phyloP scores from a whole-genome alignment of 2,329 filamentous ascomycete species.

The Lachnellula subtilissima region DNA sequence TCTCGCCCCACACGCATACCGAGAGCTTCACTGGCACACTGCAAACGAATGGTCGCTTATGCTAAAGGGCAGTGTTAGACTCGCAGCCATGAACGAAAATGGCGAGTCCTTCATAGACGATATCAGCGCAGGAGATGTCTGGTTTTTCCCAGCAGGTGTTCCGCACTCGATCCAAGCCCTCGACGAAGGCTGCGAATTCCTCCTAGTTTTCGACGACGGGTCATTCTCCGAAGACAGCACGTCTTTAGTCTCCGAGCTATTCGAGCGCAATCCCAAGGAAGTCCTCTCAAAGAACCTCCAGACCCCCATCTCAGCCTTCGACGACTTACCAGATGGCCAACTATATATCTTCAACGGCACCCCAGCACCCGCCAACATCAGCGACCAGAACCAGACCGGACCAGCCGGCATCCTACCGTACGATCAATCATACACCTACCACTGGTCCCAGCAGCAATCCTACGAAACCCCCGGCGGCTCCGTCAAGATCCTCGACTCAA shows the following conservation, averaged over 20 bases:
- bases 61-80: slow-evolving; percentile 47
- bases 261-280: slow-evolving; percentile 30
- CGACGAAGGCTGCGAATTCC: slow-evolving; percentile 51
- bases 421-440: slow-evolving; percentile 42
- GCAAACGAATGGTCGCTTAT: slow-evolving; percentile 49
- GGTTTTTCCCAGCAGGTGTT: slow-evolving; percentile 43
- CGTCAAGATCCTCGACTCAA: slow-evolving; percentile 55
- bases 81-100: slow-evolving; percentile 48
- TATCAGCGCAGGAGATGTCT: slow-evolving; percentile 44
- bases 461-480: slow-evolving; percentile 50
- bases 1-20: slow-evolving; percentile 51
- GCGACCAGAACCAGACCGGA: slow-evolving; percentile 42
- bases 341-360: slow-evolving; percentile 52
- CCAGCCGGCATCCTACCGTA: slow-evolving; percentile 38
- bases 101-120: slow-evolving; percentile 46
- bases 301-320: slow-evolving; percentile 42
- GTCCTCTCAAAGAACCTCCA: slow-evolving; percentile 53
- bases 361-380: slow-evolving; percentile 40
- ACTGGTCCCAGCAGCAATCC: slow-evolving; percentile 41
- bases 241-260: slow-evolving; percentile 42
- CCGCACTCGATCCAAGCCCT: slow-evolving; percentile 52
- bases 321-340: slow-evolving; percentile 41
- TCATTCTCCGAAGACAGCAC: slow-evolving; percentile 55
- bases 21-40: slow-evolving; percentile 61
- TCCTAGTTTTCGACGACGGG: slow-evolving; percentile 57